Evolutionary conservation across 2,329 filamentous ascomycete species (phyloP), one percentile per base, ranked within the genome.

Genomic region (Aphanocladium album): DNA sequence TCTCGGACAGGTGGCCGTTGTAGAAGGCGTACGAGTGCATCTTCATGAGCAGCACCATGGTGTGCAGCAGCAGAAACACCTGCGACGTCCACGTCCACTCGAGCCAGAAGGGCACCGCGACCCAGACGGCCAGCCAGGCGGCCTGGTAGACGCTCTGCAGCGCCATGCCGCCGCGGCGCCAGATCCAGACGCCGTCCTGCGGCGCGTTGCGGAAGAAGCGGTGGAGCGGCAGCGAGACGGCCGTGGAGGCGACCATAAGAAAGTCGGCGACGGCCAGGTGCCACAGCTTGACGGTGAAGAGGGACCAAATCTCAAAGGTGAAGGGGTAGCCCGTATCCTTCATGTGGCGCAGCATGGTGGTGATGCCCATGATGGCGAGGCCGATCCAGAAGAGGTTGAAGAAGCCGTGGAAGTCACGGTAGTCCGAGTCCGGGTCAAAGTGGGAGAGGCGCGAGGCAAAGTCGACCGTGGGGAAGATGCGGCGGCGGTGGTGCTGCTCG

Each of bases 21-120:
- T 99, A 99, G 74, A 98, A 99, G 25, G 91, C 90, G 71, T 96
- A 99, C 6, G 93, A 97, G 74, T 99, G 95, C 86, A 98, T 95
- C 80, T 99, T 99, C 95, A 99, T 99, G 55, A 97, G 86, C 21
- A 99, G 81, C 8, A 91, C 89, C 75, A 99, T 86, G 47, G 92
- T 89, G 74, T 99, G 95, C 37, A 99, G 80, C 12, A 93, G 89
- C 67, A 99, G 84, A 73, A 96, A 99, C 43, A 99, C 95, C 71
- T 98, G 95, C 2, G 93, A 88, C 0, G 95, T 99, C 95, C 95
- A 99, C 2, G 92, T 90, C 95, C 95, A 99, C 56, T 89, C 82
- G 9, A 96, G 80, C 67, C 88, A 74, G 66, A 98, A 98, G 0
- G 95, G 95, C 70, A 92, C 86, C 71, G 83, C 81, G 63, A 95